Base-by-base conservation (phyloP, 1,284 basidiomycete genomes). In the Erythrobasidium hasegawianum region DNA sequence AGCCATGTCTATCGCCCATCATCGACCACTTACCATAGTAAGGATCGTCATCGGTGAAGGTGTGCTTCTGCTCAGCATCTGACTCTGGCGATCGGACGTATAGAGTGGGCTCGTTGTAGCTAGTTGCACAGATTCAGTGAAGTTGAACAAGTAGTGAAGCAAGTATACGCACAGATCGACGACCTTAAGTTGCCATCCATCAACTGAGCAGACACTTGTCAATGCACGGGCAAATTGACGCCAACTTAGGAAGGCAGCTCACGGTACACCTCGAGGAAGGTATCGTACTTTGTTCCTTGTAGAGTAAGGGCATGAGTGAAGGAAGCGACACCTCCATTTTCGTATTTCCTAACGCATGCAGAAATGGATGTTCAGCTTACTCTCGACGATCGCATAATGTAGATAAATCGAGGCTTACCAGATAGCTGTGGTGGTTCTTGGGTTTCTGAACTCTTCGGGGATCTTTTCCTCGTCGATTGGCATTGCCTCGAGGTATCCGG, bases 221-320 rank as follows among this genome's bases (percentile, higher is more conserved):
- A 11, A 18, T 38, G 27, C n/a, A 27, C 53, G 16, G 22, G 2
- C 10, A 11, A 33, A 11, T 33, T 4, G 33, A 11, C 4, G 33
- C n/a, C n/a, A n/a, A n/a, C n/a, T 16, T n/a, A 13, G 11, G 29
- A 1, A 39, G 18, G 27, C 14, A 41, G 26, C 70, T 29, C 57
- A 73, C 71, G 47, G 45, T 41, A 69, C 50, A 74, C 86, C 77
- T 95, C 92, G 54, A 96, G 81, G 79, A 95, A 92, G 29, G 57
- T 60, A 73, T 87, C 88, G 79, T 96, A 96, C 77, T 91, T 86
- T 71, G 83, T 85, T 59, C 91, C 93, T 76, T 96, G 93, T 24
- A 97, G 84, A 16, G 89, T 88, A 61, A 89, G 88, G 43, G 89
- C 82, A 75, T 96, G 93, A 18, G 84, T 89, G 78, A 97, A 87